These are phyloP conservation scores for Verticillium dahliae DNA, from an alignment of 2,329 filamentous ascomycete species.

Conservation along the genomic window DNA sequence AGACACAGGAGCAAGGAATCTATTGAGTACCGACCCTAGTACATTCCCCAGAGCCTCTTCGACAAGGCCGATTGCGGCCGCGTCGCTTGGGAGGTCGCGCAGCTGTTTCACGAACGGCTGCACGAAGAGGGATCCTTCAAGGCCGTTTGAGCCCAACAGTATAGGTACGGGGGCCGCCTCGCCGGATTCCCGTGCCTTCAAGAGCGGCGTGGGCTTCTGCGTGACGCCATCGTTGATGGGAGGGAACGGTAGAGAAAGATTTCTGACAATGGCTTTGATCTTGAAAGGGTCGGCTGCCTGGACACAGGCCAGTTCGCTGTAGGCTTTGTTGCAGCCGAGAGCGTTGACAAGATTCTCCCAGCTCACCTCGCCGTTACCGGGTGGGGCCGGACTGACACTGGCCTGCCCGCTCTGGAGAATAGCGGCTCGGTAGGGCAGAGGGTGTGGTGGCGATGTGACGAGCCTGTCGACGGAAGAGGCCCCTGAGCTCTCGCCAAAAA, in stretches of 20 bases:
- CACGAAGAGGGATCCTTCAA: background rate
- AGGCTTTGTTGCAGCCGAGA: constrained; percentile 3
- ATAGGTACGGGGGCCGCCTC: background rate
- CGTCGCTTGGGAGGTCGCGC: background rate
- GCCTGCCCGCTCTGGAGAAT: constrained; percentile 20
- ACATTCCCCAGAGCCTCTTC: background rate
- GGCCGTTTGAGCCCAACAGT: background rate
- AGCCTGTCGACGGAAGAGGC: constrained; percentile 43
- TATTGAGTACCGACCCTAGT: background rate
- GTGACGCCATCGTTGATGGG: constrained; percentile 7
- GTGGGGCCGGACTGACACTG: background rate
- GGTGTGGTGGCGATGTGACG: constrained; percentile 38
- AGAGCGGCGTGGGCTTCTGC: constrained; percentile 1
- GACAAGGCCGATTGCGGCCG: background rate
- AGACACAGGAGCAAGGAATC: background rate
- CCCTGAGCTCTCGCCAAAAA: constrained; percentile 51
- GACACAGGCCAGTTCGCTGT: constrained; percentile 2
- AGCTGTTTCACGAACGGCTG: background rate
- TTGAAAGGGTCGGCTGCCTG: constrained; percentile 1
- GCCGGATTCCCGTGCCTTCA: background rate
- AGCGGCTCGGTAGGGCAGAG: constrained; percentile 39
- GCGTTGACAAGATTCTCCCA: constrained; percentile 5
- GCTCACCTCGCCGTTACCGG: constrained; percentile 3
- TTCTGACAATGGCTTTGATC: constrained; percentile 6
- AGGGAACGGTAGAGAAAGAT: constrained; percentile 5